Base-by-base conservation (phyloP, 176 grass and related monocot genomes). In the Oryza coarctata region DNA sequence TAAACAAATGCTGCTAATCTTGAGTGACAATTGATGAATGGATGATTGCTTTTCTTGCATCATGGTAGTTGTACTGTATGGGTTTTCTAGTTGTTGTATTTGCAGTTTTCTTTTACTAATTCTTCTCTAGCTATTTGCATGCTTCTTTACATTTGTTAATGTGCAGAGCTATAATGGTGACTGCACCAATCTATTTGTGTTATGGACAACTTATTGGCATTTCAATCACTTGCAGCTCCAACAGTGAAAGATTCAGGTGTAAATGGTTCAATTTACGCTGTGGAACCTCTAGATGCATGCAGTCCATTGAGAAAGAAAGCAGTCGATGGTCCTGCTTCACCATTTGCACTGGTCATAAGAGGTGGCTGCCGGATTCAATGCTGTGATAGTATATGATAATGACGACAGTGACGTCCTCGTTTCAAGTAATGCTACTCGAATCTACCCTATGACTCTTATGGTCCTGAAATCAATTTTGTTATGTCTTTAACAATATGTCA, bases 301-400 rank as follows among this genome's bases (percentile, higher is more conserved):
- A 71, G 68, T 81, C 82, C 66, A 22, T 74, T 98, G 63, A 93
- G 38, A 83, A 90, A 86, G 63, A 73, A 85, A 78, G 74, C 82
- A 18, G 58, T 78, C 14, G 18, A 85, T n/a, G 85, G 74, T 12
- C 82, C 63, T 61, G 36, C 30, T 44, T 80, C 83, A 68, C 93
- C 82, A 71, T 95, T 95, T 86, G 92, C 84, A 10, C 86, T 98
- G 87, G 79, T 98, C 80, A 83, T 80, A 84, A 90, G 96, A 84
- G 96, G 96, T 7, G 87, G 88, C 23, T 98, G 93, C 91, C 23
- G 89, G 96, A 61, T 98, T 90, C 61, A 89, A 93, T 82, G 85
- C 91, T 74, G 87, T 60, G 28, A 87, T 98, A 68, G 90, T 98
- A 68, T 92, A 95, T 80, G 93, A 98, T 57, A 73, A 95, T 75